Base-by-base conservation (phyloP, 305 asterid genomes). In the Solanum hybrid region DNA sequence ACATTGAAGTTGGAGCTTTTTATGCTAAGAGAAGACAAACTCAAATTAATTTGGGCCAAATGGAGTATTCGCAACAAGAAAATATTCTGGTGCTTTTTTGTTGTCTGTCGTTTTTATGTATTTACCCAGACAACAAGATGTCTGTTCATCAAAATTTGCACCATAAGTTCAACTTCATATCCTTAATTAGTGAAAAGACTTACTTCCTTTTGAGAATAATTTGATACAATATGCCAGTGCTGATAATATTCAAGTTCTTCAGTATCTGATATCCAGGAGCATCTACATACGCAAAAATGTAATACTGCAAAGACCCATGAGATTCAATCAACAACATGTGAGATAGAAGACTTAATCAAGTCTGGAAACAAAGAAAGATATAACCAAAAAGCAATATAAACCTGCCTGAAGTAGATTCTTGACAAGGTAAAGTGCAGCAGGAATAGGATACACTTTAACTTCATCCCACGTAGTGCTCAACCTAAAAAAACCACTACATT, bases 211-310 rank as follows among this genome's bases (percentile, higher is more conserved):
- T 97, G 79, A 97, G 99, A 91, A 97, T 96, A 92, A 97, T 94
- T 87, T 97, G 97, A 89, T 96, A 97, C 85, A 97, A 91, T 89
- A 97, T 92, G 88, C 99, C 99, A 11, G 99, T 97, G 95, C 98
- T 97, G 93, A 97, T 96, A 92, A 97, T 96, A 93, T 97, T 97
- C 36, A 97, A 93, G 92, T 96, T 97, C 96, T 97, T 97, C 89
- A 97, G 93, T 93, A 97, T 96, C 93, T 97, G 99, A 94, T 97
- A 97, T 84, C 99, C 99, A 85, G 99, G 99, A 93, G 99, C 99
- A 95, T 97, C 99, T 79, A 97, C 99, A 89, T 97, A 97, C 40
- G 97, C 97, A 94, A 97, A 96, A 89, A 96, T 97, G 93, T 96
- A 96, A 93, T 97, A 97, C 99, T 97, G 98, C 96, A 86, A 91